Conservation (phyloP, 1,284 basidiomycete species). For the Sphaerobolus stellatus region DNA sequence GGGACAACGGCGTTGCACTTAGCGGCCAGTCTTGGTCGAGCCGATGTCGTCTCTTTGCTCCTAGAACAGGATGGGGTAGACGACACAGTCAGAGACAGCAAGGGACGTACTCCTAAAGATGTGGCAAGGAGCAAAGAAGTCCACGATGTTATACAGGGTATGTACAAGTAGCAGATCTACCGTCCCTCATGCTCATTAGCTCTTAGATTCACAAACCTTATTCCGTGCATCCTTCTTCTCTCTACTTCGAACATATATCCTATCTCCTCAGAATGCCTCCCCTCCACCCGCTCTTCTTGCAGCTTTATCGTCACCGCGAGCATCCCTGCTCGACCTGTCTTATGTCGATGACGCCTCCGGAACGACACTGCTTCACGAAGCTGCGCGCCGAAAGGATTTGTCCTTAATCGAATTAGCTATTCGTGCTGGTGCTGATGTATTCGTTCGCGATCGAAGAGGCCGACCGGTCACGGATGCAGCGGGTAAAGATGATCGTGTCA, state of each 20-base stretch:
- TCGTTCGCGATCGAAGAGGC: slow-evolving; percentile 80
- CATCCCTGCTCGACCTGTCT: slow-evolving; percentile 60
- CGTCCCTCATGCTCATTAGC: slow-evolving; percentile 2
- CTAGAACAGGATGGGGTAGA: slow-evolving; percentile 80
- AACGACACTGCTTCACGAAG: slow-evolving; percentile 83
- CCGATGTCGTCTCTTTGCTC: slow-evolving; percentile 74
- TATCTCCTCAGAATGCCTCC: slow-evolving; percentile 49
- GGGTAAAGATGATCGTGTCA: slow-evolving; percentile 77
- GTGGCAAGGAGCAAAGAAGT: slow-evolving; percentile 73
- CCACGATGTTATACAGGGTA: slow-evolving; percentile 75
- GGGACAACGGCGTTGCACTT: slow-evolving; percentile 86
- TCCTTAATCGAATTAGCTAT: slow-evolving; percentile 82
- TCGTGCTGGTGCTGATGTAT: slow-evolving; percentile 86
- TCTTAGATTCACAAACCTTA: slow-evolving; percentile 74
- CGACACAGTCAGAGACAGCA: slow-evolving; percentile 73
- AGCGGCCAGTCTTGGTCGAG: slow-evolving; percentile 77
- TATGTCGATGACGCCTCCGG: slow-evolving; percentile 80
- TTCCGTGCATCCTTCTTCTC: slow-evolving; percentile 78
- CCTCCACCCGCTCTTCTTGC: slow-evolving; percentile 53
- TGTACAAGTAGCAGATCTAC: slow-evolving; percentile 20
- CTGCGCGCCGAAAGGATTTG: slow-evolving; percentile 80
- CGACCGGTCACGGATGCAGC: slow-evolving; percentile 71
- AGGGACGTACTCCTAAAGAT: slow-evolving; percentile 73
- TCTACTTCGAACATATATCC: slow-evolving; percentile 69
- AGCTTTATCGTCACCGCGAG: slow-evolving; percentile 63